Conservation (phyloP, 257 asterid genomes). For the Capsicum pubescens region DNA sequence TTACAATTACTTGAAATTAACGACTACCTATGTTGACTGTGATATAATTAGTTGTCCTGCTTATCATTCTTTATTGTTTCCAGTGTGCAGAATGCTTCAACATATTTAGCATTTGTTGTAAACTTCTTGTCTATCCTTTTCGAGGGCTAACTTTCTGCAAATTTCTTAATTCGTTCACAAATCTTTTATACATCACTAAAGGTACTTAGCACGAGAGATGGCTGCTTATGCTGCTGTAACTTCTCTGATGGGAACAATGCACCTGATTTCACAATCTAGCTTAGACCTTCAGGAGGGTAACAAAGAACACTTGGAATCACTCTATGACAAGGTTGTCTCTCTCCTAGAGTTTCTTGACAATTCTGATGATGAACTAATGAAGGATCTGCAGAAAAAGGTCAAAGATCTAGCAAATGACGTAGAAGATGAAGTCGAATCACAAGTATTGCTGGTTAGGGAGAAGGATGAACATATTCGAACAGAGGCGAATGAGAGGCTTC, state of each 20-base stretch:
- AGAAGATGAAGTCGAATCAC: not conserved
- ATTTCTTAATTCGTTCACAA: not conserved
- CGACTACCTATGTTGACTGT: no score
- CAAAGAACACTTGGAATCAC: not conserved
- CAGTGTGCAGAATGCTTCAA: no score
- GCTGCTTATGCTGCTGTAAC: not conserved
- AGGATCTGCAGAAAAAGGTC: not conserved
- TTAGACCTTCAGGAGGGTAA: not conserved
- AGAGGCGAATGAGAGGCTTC: not conserved
- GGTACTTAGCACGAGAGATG: not conserved
- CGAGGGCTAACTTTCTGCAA: no score
- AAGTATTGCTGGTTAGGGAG: not conserved
- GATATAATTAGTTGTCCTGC: no score
- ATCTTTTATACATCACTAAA: not conserved
- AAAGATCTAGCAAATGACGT: not conserved
- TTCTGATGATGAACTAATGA: slow-evolving; percentile 1
- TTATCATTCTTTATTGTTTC: no score
- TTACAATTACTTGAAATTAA: no score
- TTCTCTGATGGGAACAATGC: not conserved
- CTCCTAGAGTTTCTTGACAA: not conserved
- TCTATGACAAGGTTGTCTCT: not conserved
- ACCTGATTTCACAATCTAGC: not conserved
- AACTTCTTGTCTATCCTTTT: no score
- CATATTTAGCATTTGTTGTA: no score
- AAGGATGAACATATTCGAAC: not conserved